Base-by-base conservation (phyloP, 345 rosid species). In the Camelina neglecta region DNA sequence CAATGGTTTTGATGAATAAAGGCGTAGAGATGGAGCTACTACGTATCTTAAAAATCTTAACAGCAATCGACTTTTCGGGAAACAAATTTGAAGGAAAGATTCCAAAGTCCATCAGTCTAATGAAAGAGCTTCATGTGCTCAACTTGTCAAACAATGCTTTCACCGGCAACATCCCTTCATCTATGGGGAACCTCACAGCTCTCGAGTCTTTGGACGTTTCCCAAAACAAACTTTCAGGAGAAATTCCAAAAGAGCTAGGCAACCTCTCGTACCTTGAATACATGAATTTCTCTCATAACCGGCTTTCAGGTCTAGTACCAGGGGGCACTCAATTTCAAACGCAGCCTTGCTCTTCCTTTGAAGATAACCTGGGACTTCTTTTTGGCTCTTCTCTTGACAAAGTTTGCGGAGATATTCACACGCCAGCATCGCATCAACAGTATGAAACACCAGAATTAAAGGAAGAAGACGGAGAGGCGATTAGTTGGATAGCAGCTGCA, bases 251-350 rank as follows among this genome's bases (percentile, higher is more conserved):
- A 54, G 59, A 54, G 0, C 8, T 54, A 24, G 59, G 59, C 4
- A 12, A 2, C 2, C 59, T 54, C n/a, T 54, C 59, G 0, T 24
- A 0, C 4, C 35, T 54, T 24, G 8, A 35, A 2, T 24, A 24
- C 35, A 54, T 54, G 35, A 24, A 54, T 8, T 54, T 54, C 59
- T 54, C 59, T 24, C 59, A 24, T 54, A 54, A 54, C 59, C 8
- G 24, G 4, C 59, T 54, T 24, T 0, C 16, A 54, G 59, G 59
- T 6, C 35, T 0, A 54, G 9, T 54, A 5, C 59, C 59, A 54
- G 9, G 16, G 0, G 35, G 59, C 35, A 11, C 1, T 11, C 59
- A 54, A 16, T 54, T 54, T 24, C 16, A 0, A 24, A 54, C n/a
- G 9, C 59, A 54, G 6, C 3, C 1, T 6, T 54, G 59, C 16